phyloP scores from a whole-genome alignment of 1,284 basidiomycete genomes.

The Cystobasidium slooffiae region DNA sequence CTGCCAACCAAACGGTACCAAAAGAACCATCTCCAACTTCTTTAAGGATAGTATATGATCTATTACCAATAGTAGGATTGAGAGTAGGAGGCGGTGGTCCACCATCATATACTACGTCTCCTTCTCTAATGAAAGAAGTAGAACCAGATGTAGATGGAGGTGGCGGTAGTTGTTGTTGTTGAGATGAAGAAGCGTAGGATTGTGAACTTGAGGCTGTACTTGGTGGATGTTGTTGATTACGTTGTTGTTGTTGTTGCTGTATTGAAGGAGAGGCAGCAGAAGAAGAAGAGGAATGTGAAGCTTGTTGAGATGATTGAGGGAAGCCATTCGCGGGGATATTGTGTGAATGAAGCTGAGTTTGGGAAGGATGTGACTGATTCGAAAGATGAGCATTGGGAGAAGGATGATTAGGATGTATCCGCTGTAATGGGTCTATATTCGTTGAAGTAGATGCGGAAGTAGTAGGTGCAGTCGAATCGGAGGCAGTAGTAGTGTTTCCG shows the following conservation, averaged over 20 bases:
- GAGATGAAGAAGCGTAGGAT: not conserved
- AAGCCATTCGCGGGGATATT: not conserved
- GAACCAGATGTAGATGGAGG: not conserved
- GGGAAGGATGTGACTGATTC: not conserved
- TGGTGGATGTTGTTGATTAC: not conserved
- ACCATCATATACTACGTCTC: constrained; percentile 37
- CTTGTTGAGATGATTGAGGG: not conserved
- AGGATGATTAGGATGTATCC: not conserved
- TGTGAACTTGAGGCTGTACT: not conserved
- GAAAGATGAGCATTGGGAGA: not conserved
- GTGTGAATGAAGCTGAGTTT: not conserved
- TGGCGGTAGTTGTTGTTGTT: not conserved
- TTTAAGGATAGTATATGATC: constrained; percentile 69
- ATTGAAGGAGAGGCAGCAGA: not conserved
- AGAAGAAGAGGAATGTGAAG: constrained; percentile 3
- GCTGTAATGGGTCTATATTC: not conserved
- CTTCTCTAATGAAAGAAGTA: constrained; percentile 26
- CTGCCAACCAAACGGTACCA: constrained; percentile 96
- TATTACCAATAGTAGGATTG: constrained; percentile 49
- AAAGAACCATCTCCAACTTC: constrained; percentile 95
- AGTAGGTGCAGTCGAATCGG: not conserved
- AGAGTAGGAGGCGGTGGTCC: constrained; percentile 37
- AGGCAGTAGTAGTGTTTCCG: not conserved
- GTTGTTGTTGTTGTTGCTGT: not conserved
- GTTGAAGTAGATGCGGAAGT: not conserved